A percentile compares a stretch with the other conserved stretches of the same genome.
Conservation (phyloP, 2,329 filamentous ascomycete genomes). For the Alternaria brassicicola region DNA sequence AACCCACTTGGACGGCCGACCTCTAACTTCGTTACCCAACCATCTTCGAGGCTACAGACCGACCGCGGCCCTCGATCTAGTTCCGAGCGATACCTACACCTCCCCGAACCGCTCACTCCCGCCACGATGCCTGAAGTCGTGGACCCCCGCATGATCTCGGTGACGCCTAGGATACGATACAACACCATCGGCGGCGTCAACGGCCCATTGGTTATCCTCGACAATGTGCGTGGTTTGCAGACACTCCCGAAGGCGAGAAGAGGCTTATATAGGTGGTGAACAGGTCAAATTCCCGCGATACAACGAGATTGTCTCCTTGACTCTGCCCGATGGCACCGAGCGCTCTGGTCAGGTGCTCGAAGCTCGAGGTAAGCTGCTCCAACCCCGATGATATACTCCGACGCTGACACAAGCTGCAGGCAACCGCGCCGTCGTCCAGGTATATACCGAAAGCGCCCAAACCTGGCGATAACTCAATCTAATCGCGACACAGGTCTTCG, state of each 20-base stretch:
- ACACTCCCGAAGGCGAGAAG: conserved; percentile 3
- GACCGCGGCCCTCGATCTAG: conserved; percentile 25
- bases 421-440: conserved; percentile 93
- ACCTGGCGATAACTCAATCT: conserved; percentile 19
- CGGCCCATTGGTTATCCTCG: conserved; percentile 94
- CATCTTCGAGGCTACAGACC: conserved; percentile 24
- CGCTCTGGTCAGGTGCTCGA: conserved; percentile 95
- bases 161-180: conserved; percentile 82
- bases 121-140: conserved; percentile 47
- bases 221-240: conserved; percentile 71
- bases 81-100: conserved; percentile 26
- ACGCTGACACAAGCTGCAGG: conserved; percentile 60
- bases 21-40: conserved; percentile 32
- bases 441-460: conserved; percentile 50
- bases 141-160: conserved; percentile 59
- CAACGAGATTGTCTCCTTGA: conserved; percentile 97
- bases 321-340: conserved; percentile 91
- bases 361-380: conserved; percentile 75
- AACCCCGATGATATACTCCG: neutral
- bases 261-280: conserved; percentile 32
- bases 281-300: conserved; percentile 97
- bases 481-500: conserved; percentile 76
- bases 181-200: conserved; percentile 99
- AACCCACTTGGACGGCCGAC: conserved; percentile 34
- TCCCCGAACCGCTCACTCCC: conserved; percentile 27